phyloP scores from a whole-genome alignment of 371 early-diverging fungal species.

The Mucor racemosus region DNA sequence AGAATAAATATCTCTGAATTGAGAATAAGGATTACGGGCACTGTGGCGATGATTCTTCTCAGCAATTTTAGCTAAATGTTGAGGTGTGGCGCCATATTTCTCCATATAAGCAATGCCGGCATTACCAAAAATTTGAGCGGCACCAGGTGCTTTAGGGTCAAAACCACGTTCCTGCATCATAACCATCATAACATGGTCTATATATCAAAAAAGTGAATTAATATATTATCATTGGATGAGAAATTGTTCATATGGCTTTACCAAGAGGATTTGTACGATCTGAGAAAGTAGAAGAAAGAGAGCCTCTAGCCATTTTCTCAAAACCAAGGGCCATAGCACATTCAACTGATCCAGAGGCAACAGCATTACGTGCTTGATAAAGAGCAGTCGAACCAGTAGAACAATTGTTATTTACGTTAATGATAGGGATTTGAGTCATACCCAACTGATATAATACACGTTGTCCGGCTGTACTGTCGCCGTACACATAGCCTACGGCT shows the following conservation, averaged over 20 bases:
- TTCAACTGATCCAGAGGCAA: conserved; percentile 70
- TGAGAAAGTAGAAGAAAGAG: conserved; percentile 57
- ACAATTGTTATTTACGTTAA: conserved; percentile 85
- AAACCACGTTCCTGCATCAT: conserved; percentile 67
- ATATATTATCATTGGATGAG: background rate
- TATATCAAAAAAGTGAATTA: background rate
- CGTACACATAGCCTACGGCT: conserved; percentile 66
- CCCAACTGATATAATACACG: conserved; percentile 74
- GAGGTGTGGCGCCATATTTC: conserved; percentile 62
- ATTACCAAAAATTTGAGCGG: conserved; percentile 81
- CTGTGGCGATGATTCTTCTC: conserved; percentile 82
- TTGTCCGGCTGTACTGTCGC: conserved; percentile 79
- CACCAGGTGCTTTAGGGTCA: conserved; percentile 61
- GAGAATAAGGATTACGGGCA: conserved; percentile 79
- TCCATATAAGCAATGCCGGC: conserved; percentile 79
- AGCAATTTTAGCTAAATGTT: conserved; percentile 72
- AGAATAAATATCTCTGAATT: conserved; percentile 74
- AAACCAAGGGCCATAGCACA: conserved; percentile 82
- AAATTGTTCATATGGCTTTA: conserved; percentile 21
- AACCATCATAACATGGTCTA: conserved; percentile 59
- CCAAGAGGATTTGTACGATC: conserved; percentile 75
- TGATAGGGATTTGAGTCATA: conserved; percentile 66
- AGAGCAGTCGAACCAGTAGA: conserved; percentile 82
- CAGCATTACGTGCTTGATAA: conserved; percentile 68
- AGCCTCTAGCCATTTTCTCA: conserved; percentile 74